Conservation (phyloP, 495 filamentous ascomycete genomes). For the Xylaria palmicola region DNA sequence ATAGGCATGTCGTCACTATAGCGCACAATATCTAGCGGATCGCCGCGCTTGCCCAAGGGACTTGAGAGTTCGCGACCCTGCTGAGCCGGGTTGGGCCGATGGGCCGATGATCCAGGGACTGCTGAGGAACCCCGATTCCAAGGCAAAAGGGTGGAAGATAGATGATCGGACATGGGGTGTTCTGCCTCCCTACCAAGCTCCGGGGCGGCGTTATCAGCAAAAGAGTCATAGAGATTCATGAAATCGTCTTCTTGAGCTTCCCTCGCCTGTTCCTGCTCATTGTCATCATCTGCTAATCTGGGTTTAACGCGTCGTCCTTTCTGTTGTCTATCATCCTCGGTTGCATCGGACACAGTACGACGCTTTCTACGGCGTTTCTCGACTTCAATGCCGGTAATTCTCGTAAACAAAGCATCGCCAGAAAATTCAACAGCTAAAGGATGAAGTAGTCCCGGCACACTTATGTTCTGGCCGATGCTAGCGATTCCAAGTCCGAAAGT, state of each 20-base stretch:
- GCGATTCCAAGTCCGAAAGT: conserved; percentile 46
- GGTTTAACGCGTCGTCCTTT: conserved; percentile 27
- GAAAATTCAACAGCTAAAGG: conserved; percentile 40
- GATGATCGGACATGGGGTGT: conserved; percentile 38
- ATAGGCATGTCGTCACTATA: conserved; percentile 38
- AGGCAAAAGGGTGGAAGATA: conserved; percentile 37
- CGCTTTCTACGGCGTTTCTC: conserved; percentile 19
- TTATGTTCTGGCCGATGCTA: conserved; percentile 32
- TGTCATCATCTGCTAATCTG: conserved; percentile 19
- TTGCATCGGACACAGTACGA: conserved; percentile 25
- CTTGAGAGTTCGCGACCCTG: conserved; percentile 39
- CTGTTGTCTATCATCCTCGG: conserved; percentile 21
- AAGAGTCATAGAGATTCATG: conserved; percentile 22
- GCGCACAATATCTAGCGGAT: conserved; percentile 35
- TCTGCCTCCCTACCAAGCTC: conserved; percentile 42
- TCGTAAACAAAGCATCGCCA: conserved; percentile 35
- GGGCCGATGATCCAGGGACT: conserved; percentile 41
- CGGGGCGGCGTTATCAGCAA: conserved; percentile 16
- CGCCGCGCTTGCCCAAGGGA: conserved; percentile 36
- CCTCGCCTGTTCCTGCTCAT: conserved; percentile 19
- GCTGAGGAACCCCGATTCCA: conserved; percentile 47
- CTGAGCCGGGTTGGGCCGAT: conserved; percentile 32
- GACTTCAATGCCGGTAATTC: conserved; percentile 24
- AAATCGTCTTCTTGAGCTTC: conserved; percentile 20
- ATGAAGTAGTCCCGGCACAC: conserved; percentile 27